Base-by-base conservation (phyloP, 495 filamentous ascomycete species). In the Neurospora hispaniola region DNA sequence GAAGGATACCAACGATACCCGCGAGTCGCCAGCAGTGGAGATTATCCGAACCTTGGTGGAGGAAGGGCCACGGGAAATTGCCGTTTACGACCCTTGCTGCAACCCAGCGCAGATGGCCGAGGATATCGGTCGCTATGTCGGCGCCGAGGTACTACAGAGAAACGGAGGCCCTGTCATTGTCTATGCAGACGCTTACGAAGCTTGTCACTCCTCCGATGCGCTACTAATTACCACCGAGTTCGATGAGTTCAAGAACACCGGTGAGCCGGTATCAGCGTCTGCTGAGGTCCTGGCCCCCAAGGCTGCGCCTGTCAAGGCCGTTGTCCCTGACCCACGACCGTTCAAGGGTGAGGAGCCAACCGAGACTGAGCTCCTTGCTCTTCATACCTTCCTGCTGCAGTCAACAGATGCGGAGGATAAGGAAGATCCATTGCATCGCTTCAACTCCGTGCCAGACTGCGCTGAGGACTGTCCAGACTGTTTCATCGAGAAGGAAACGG, bases 31-130 rank as follows among this genome's bases (percentile, higher is more conserved):
- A 0, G 89, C 92, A 0, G 85, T 93, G 43, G 86, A 87, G 23
- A 85, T 94, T 40, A 87, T 93, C 74, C 86, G 85, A 48, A 83
- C 84, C 11, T 78, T 95, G 39, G 80, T 90, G 18, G 84, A 88
- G 35, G 91, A 92, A 76, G 80, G 85, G 18, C 87, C 87, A 27
- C 81, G 78, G 8, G 86, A 90, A 73, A 86, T 94, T 41, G 84
- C 90, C 18, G 89, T 95, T 72, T 95, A 89, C 78, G 93, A 94
- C 75, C 92, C 92, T 0, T 87, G 83, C 77, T 90, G 89, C 74
- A 82, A 85, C 42, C 76, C 81, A 27, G 73, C 74, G 4, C 75
- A 80, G 9, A 76, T 85, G 38, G 74, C 71, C 42, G 74, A 78
- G 5, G 85, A 87, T 71, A 83, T 87, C 38, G 75, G 80, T 66